Percentiles rank a stretch among this genome's conserved stretches.
Conservation (phyloP, 352 stramenopile species). For the Globisporangium carolinianum region DNA sequence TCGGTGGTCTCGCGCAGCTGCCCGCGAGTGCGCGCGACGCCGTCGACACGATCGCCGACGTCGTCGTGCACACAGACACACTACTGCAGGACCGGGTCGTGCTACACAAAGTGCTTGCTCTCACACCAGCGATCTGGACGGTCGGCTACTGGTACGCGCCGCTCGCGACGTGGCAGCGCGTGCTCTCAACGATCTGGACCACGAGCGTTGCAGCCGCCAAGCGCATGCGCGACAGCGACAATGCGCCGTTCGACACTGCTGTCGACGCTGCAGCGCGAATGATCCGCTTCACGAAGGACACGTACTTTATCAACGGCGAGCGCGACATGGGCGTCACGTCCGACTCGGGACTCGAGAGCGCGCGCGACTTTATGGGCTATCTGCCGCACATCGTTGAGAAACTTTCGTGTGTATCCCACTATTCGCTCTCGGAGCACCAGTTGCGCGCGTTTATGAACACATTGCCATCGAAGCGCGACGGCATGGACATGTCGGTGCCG, state of each 20-base stretch:
- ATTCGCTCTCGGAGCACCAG: slow-evolving; percentile 23
- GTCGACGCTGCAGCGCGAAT: slow-evolving; percentile 46
- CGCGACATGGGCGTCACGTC: slow-evolving; percentile 4
- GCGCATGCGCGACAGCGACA: not conserved
- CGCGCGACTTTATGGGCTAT: slow-evolving; percentile 24
- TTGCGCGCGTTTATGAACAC: slow-evolving; percentile 50
- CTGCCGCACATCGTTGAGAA: slow-evolving; percentile 32
- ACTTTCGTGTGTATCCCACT: slow-evolving; percentile 18
- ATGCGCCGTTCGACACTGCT: slow-evolving; percentile 22
- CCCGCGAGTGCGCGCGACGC: slow-evolving; percentile 24
- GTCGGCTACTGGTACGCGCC: slow-evolving; percentile 48
- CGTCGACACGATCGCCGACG: slow-evolving; percentile 24
- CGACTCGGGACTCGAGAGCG: slow-evolving; percentile 12
- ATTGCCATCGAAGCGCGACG: slow-evolving; percentile 49
- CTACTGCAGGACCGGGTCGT: slow-evolving; percentile 22
- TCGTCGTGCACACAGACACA: slow-evolving; percentile 15
- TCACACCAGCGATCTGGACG: slow-evolving; percentile 41
- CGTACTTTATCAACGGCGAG: slow-evolving; percentile 34
- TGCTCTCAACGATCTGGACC: slow-evolving; percentile 25
- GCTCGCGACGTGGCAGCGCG: slow-evolving; percentile 24
- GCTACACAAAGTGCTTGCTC: slow-evolving; percentile 21
- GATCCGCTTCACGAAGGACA: slow-evolving; percentile 68
- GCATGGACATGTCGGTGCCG: slow-evolving; percentile 38
- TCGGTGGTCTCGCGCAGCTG: slow-evolving; percentile 27
- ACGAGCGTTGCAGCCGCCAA: slow-evolving; percentile 24